Percentiles rank a stretch among this genome's conserved stretches.
Evolutionary conservation across 352 stramenopile species (phyloP).

Genomic region (Phytophthora ohioensis): DNA sequence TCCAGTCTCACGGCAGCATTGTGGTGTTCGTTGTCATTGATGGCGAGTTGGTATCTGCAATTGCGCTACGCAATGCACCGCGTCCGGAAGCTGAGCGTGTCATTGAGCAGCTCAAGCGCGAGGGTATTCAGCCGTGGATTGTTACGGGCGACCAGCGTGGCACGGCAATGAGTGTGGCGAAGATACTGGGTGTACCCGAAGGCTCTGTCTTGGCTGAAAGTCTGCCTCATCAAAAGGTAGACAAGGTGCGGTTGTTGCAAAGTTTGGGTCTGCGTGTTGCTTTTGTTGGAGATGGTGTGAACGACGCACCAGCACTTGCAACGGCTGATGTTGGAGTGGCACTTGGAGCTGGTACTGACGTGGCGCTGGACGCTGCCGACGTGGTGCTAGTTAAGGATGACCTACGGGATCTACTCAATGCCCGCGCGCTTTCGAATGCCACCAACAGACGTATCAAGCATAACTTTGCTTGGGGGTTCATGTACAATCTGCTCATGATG

Average conservation of each 20-base stretch:
- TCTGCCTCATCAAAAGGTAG: conserved; percentile 80
- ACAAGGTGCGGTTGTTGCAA: conserved; percentile 77
- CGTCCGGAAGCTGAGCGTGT: conserved; percentile 62
- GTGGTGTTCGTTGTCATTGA: conserved; percentile 71
- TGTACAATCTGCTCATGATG: conserved; percentile 84
- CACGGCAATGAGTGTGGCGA: conserved; percentile 64
- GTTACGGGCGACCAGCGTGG: conserved; percentile 79
- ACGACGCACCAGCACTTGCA: conserved; percentile 75
- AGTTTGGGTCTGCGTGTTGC: conserved; percentile 75
- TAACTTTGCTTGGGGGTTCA: conserved; percentile 80
- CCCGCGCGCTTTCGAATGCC: conserved; percentile 60
- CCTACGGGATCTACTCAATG: conserved; percentile 72
- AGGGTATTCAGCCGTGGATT: conserved; percentile 77
- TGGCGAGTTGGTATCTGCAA: conserved; percentile 54
- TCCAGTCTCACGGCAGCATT: conserved; percentile 61
- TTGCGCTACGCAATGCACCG: conserved; percentile 63
- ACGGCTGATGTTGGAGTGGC: conserved; percentile 76
- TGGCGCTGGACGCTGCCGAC: conserved; percentile 76
- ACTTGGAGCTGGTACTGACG: conserved; percentile 71
- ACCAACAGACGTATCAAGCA: conserved; percentile 78
- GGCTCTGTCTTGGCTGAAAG: conserved; percentile 69
- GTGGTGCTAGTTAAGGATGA: conserved; percentile 82
- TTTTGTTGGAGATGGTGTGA: conserved; percentile 81
- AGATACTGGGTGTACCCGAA: conserved; percentile 58
- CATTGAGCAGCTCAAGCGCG: conserved; percentile 59